phyloP scores from a whole-genome alignment of 257 asterid genomes.

The Solanum chiquidenum region DNA sequence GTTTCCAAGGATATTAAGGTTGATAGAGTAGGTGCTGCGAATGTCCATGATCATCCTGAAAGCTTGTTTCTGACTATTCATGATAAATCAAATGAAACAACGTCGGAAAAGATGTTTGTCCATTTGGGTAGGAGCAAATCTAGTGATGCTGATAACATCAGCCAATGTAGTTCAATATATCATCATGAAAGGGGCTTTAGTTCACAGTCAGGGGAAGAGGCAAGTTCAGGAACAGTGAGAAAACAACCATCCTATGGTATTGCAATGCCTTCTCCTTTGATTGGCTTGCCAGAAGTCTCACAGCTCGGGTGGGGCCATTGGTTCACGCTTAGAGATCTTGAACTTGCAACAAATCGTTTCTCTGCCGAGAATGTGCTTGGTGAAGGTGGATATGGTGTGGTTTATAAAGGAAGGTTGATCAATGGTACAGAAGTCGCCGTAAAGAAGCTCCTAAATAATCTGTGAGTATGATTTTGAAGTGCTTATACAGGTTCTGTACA shows the following conservation, averaged over 20 bases:
- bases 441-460: constrained; percentile 86
- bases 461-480: constrained; percentile 42
- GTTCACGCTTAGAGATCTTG: constrained; percentile 96
- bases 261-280: constrained; percentile 68
- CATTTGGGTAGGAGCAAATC: constrained; percentile 72
- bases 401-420: constrained; percentile 63
- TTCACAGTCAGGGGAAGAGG: constrained; percentile 96
- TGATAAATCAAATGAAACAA: constrained; percentile 53
- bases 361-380: constrained; percentile 65
- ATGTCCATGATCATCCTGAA: constrained; percentile 31
- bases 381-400: constrained; percentile 97
- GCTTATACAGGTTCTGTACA: not conserved
- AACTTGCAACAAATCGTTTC: constrained; percentile 71
- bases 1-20: constrained; percentile 75
- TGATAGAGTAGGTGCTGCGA: constrained; percentile 48
- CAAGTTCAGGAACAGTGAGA: constrained; percentile 52
- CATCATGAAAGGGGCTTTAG: constrained; percentile 57
- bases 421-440: constrained; percentile 93
- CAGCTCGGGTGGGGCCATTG: constrained; percentile 99
- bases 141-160: constrained; percentile 67
- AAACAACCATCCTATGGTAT: constrained; percentile 56
- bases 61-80: constrained; percentile 37
- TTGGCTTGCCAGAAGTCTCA: constrained; percentile 87
- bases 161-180: constrained; percentile 72
- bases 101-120: constrained; percentile 54